These are phyloP conservation scores for Kwoniella botswanensis DNA, from an alignment of 768 basidiomycete genomes.

Conservation along the genomic window DNA sequence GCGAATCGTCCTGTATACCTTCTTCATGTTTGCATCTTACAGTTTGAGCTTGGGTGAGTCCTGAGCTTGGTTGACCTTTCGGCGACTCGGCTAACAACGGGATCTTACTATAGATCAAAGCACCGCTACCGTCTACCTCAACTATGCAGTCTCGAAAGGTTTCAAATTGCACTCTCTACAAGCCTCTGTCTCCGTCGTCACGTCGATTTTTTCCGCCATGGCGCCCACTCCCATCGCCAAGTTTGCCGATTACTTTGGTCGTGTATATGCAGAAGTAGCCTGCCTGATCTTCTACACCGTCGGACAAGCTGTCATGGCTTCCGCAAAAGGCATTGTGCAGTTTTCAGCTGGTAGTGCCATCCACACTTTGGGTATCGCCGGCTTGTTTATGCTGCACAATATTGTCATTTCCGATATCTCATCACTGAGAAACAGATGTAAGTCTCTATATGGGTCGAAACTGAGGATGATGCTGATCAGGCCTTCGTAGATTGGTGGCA, in stretches of 20 bases:
- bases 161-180: conserved; percentile 52
- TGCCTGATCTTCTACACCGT: conserved; percentile 53
- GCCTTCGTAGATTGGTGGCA: conserved; percentile 40
- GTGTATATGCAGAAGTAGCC: conserved; percentile 49
- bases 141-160: conserved; percentile 43
- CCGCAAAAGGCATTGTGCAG: conserved; percentile 37
- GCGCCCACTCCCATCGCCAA: conserved; percentile 56
- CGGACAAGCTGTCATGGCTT: conserved; percentile 52
- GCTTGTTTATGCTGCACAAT: conserved; percentile 49
- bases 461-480: no score
- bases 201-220: conserved; percentile 54
- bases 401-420: conserved; percentile 48
- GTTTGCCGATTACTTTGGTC: conserved; percentile 51
- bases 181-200: conserved; percentile 51
- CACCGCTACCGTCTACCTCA: conserved; percentile 42
- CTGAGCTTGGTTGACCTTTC: background rate
- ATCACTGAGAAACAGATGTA: conserved; percentile 39
- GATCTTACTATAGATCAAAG: conserved; percentile 38
- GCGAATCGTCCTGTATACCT: conserved; percentile 41
- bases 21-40: conserved; percentile 53
- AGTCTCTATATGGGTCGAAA: conserved; percentile 7
- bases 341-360: conserved; percentile 49
- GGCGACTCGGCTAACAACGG: background rate
- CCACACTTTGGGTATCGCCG: conserved; percentile 53
- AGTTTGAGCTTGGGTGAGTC: conserved; percentile 49